phyloP scores from a whole-genome alignment of 495 filamentous ascomycete genomes.

The Glarea lozoyensis region DNA sequence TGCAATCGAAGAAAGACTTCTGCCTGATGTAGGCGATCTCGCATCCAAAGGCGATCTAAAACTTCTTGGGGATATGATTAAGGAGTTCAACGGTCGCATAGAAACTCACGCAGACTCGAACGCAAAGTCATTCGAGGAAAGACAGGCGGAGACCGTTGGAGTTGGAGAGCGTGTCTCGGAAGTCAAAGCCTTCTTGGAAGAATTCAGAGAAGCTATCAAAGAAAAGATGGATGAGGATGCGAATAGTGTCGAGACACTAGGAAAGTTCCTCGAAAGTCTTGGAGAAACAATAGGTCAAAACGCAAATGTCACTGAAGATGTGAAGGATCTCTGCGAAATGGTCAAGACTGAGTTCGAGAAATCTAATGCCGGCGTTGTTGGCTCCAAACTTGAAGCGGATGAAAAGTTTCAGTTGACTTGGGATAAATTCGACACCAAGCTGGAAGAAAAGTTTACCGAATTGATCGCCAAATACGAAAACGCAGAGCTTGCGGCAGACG shows the following conservation, averaged over 20 bases:
- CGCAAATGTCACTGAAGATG: conserved; percentile 43
- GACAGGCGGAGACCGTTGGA: conserved; percentile 43
- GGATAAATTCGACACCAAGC: conserved; percentile 63
- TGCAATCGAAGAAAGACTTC: conserved; percentile 59
- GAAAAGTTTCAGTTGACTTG: conserved; percentile 62
- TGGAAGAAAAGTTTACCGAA: conserved; percentile 71
- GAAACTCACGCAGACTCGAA: conserved; percentile 61
- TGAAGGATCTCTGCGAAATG: conserved; percentile 73
- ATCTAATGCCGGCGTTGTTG: conserved; percentile 57
- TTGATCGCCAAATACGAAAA: conserved; percentile 79
- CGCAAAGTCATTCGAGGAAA: conserved; percentile 72
- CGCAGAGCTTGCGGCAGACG: conserved; percentile 57
- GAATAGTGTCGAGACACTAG: conserved; percentile 37
- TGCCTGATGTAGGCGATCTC: conserved; percentile 55
- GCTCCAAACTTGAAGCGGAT: conserved; percentile 62
- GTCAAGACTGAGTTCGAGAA: conserved; percentile 78
- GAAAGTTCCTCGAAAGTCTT: conserved; percentile 53
- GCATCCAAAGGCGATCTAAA: conserved; percentile 53
- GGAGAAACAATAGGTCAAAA: conserved; percentile 49
- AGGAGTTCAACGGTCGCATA: conserved; percentile 60
- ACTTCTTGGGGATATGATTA: conserved; percentile 46
- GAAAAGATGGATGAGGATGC: conserved; percentile 42
- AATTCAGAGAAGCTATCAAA: conserved; percentile 38
- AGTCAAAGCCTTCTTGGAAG: conserved; percentile 40
- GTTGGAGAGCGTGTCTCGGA: conserved; percentile 41